phyloP scores from a whole-genome alignment of 345 rosid species.

The Pelargonium nanum region DNA sequence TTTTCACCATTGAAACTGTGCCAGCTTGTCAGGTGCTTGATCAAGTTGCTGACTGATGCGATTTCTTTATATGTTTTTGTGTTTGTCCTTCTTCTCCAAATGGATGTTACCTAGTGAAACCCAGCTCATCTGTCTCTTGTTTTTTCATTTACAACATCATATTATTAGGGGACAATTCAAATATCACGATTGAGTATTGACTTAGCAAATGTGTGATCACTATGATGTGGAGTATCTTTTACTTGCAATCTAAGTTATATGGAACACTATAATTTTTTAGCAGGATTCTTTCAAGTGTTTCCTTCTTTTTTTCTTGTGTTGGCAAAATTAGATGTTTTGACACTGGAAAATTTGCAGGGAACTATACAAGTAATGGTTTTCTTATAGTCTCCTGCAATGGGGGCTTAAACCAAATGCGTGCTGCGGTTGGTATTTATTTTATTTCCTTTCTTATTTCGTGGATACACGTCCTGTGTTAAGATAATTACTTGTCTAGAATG shows the following conservation, averaged over 20 bases:
- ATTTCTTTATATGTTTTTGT: background rate
- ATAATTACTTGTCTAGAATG: constrained; percentile 14
- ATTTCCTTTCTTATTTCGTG: constrained; percentile 13
- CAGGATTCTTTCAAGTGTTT: background rate
- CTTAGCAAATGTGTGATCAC: no score
- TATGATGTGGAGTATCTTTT: background rate
- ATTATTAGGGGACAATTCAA: background rate
- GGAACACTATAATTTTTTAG: background rate
- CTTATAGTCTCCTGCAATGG: constrained; percentile 84
- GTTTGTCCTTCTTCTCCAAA: no score
- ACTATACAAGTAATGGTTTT: constrained; percentile 72
- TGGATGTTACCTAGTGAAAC: no score
- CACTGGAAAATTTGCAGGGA: constrained; percentile 35
- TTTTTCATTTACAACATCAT: background rate
- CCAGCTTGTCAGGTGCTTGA: background rate
- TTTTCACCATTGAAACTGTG: background rate
- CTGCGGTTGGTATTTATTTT: constrained; percentile 52
- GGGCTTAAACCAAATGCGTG: constrained; percentile 96
- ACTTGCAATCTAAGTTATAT: background rate
- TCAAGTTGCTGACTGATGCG: background rate
- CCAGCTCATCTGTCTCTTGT: background rate
- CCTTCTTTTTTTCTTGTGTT: background rate
- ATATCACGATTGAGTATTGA: background rate
- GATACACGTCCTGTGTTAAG: constrained; percentile 6
- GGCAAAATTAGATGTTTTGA: constrained; percentile 2